phyloP scores from a whole-genome alignment of 495 filamentous ascomycete genomes.

The Lasiosphaeria hispida region DNA sequence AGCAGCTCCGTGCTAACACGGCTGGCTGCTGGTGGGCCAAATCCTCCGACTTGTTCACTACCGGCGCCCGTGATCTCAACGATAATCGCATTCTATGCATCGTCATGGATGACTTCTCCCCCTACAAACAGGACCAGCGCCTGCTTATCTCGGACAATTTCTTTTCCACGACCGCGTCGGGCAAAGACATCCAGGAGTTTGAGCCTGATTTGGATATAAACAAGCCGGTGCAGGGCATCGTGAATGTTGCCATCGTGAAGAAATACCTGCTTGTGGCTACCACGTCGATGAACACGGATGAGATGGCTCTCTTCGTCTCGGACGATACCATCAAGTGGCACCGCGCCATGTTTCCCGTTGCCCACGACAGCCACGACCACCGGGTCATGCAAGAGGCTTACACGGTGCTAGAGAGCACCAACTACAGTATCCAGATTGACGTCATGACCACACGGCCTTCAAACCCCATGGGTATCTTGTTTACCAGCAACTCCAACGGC shows the following conservation, averaged over 20 bases:
- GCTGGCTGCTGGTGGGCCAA: constrained; percentile 82
- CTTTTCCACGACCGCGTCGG: constrained; percentile 53
- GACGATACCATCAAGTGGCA: constrained; percentile 83
- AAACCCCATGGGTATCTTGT: constrained; percentile 76
- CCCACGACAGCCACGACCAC: constrained; percentile 52
- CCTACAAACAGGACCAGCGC: constrained; percentile 62
- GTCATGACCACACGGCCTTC: constrained; percentile 65
- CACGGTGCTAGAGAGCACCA: constrained; percentile 89
- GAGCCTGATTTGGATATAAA: constrained; percentile 75
- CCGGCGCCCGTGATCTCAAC: constrained; percentile 55
- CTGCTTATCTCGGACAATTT: constrained; percentile 77
- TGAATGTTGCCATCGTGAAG: constrained; percentile 75
- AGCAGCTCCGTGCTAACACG: constrained; percentile 60
- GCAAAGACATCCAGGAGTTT: constrained; percentile 51
- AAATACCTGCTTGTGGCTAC: constrained; percentile 82
- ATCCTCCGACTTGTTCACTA: constrained; percentile 68
- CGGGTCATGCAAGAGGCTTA: constrained; percentile 82
- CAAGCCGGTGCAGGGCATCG: constrained; percentile 68
- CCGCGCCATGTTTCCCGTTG: constrained; percentile 73
- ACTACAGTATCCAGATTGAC: constrained; percentile 96
- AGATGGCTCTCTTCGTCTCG: constrained; percentile 81
- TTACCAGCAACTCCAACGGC: constrained; percentile 94
- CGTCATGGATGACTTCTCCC: constrained; percentile 59
- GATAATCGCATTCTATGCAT: constrained; percentile 76
- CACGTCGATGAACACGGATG: constrained; percentile 72